A percentile compares a stretch with the other conserved stretches of the same genome.
Conservation (phyloP, 2,329 filamentous ascomycete genomes). For the Metarhizium robertsii region DNA sequence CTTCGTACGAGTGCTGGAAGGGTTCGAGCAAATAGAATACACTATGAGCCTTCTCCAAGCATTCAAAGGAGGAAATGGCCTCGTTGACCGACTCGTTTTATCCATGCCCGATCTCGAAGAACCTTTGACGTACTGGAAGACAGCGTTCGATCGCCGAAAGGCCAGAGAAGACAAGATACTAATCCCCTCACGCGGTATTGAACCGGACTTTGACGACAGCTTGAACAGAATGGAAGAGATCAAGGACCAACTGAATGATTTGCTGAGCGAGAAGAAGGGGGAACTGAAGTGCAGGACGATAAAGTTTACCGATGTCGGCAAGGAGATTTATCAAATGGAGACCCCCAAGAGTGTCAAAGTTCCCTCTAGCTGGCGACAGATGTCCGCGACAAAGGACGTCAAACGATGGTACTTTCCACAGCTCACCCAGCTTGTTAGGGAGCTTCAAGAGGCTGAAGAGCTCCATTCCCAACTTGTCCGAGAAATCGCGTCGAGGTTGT, state of each 20-base stretch:
- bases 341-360: conserved; percentile 78
- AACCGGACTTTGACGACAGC: conserved; percentile 85
- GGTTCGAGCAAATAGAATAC: conserved; percentile 96
- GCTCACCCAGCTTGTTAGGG: conserved; percentile 70
- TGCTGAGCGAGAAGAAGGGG: conserved; percentile 63
- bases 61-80: conserved; percentile 66
- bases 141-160: conserved; percentile 76
- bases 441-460: conserved; percentile 89
- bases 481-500: conserved; percentile 76
- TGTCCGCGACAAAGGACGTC: conserved; percentile 84
- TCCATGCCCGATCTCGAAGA: conserved; percentile 78
- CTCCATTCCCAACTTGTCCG: conserved; percentile 86
- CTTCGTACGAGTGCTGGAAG: conserved; percentile 87
- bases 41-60: conserved; percentile 72
- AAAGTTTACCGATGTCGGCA: conserved; percentile 77
- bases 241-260: conserved; percentile 58
- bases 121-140: conserved; percentile 76
- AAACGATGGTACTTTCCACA: conserved; percentile 92
- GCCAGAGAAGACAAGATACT: conserved; percentile 74
- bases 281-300: conserved; percentile 66
- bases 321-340: conserved; percentile 95
- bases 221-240: conserved; percentile 68
- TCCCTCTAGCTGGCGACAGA: conserved; percentile 84
- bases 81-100: conserved; percentile 74
- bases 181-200: conserved; percentile 77